Evolutionary conservation across 2,329 filamentous ascomycete genomes (phyloP), one percentile per base, ranked within the genome.

Genomic region (Ceratocystis huliohia): DNA sequence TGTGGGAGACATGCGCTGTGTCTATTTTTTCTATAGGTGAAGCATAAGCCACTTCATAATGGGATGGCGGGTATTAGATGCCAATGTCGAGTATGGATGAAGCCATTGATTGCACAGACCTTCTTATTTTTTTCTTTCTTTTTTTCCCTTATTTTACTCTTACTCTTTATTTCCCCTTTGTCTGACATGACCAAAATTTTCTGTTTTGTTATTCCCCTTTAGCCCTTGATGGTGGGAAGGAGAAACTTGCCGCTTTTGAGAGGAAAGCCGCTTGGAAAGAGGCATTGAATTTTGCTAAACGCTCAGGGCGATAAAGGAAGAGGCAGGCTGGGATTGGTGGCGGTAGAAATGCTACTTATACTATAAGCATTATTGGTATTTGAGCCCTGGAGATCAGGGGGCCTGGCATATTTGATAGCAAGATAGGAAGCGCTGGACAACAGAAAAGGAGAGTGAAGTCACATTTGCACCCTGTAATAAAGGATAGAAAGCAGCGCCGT

Each of bases 351-450:
- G 22, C 10, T 53, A 25, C 22, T n/a, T 59, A 33, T n/a, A 59
- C n/a, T 37, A 37, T 20, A 59, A 30, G 28, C 56, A 30, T 37
- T 59, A 59, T 37, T 37, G 28, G 30, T 59, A 37, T 59, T 30
- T 33, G 56, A 30, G 28, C 7, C 56, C 56, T 37, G 56, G 56
- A 59, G 56, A 59, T 59, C 56, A 59, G 56, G 56, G 56, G 53
- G 22, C 48, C n/a, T 53, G 48, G 48, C 48, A 53, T 15, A n/a
- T 53, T 53, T 53, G 48, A n/a, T 28, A 28, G 48, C 13, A 8
- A 22, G 46, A 48, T n/a, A 48, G 46, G 46, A 25, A 30, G 20
- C 13, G 22, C 25, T 22, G 7, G 50, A 56, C 15, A 37, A n/a
- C 33, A 17, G 28, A 37, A 59, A 15, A 53, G 8, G 22, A 13